Base-by-base conservation (phyloP, 495 filamentous ascomycete species). In the Hypoxylon subgilvum region DNA sequence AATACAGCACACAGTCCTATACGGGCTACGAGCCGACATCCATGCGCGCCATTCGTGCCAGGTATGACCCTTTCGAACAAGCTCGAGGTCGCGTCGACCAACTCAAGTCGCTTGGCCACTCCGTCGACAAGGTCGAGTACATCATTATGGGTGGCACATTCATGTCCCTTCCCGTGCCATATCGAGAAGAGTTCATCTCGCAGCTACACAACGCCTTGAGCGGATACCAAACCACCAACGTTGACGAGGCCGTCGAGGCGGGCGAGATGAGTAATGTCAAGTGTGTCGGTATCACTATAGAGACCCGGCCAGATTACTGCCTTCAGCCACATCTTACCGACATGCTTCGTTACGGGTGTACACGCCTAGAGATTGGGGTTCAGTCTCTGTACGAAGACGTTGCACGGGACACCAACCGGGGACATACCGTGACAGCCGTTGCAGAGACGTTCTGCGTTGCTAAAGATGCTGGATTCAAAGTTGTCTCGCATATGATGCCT, bases 71-170 rank as follows among this genome's bases (percentile, higher is more conserved):
- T 7, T 97, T 95, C 69, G 94, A 98, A 74, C 94, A 98, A 80
- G 94, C 94, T 16, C 82, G 94, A 65, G 94, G 94, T 25, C 85
- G 94, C 36, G 94, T 98, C 17, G 95, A 97, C 61, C 94, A 98
- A 77, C 89, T 98, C 70, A 94, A 95, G 69, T 84, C 88, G 3
- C 78, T 98, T 13, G 94, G 94, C 1, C 94, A 98, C 74, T 95
- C 90, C 52, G 94, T 98, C 25, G 94, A 98, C 73, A 98, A 98
- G 69, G 94, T 98, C 2, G 94, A 98, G 76, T 98, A 97, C 70
- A 98, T 98, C 68, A 96, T 98, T 62, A 98, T 98, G 94, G 94
- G 94, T 52, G 94, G 94, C 52, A 98, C 94, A 1, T 98, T 98
- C 72, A 97, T 98, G 94, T 97, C 92, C 0, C 74, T 98, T 12